A percentile compares a stretch with the other conserved stretches of the same genome.
phyloP scores from a whole-genome alignment of 2,329 filamentous ascomycete genomes.

The Beauveria sp. region DNA sequence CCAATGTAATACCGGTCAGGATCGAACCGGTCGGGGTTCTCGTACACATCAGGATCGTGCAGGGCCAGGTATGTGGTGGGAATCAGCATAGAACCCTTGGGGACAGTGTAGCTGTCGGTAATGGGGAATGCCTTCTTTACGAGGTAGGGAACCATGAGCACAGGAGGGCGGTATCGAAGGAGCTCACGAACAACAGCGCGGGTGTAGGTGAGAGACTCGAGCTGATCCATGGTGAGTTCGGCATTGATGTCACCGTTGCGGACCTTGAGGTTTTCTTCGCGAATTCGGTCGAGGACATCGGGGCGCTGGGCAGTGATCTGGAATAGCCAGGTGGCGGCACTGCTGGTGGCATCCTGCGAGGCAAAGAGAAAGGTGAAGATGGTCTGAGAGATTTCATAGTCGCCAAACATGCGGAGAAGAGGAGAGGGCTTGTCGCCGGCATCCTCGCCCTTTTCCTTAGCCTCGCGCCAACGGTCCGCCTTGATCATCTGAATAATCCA shows the following conservation, averaged over 20 bases:
- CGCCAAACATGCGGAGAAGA: constrained; percentile 76
- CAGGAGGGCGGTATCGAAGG: constrained; percentile 87
- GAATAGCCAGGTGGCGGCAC: constrained; percentile 90
- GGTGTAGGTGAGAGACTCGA: constrained; percentile 85
- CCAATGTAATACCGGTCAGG: constrained; percentile 88
- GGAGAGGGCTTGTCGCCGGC: constrained; percentile 73
- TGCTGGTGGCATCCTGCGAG: constrained; percentile 93
- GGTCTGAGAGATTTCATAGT: constrained; percentile 88
- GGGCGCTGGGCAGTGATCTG: constrained; percentile 89
- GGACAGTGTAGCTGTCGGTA: constrained; percentile 78
- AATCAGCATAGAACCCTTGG: constrained; percentile 92
- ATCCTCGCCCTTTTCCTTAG: constrained; percentile 62
- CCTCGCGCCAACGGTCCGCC: constrained; percentile 73
- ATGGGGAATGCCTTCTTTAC: constrained; percentile 95
- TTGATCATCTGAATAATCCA: constrained; percentile 88
- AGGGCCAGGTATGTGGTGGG: constrained; percentile 86
- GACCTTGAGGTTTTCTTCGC: constrained; percentile 77
- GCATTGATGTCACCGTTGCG: constrained; percentile 68
- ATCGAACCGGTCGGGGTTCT: constrained; percentile 80
- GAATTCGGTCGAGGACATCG: constrained; percentile 82
- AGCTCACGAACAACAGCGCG: constrained; percentile 87
- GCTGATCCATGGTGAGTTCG: constrained; percentile 70
- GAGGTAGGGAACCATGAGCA: constrained; percentile 93
- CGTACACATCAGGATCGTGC: constrained; percentile 87
- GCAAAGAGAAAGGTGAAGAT: constrained; percentile 96